phyloP scores from a whole-genome alignment of 768 basidiomycete species.

The Cyathus striatus region DNA sequence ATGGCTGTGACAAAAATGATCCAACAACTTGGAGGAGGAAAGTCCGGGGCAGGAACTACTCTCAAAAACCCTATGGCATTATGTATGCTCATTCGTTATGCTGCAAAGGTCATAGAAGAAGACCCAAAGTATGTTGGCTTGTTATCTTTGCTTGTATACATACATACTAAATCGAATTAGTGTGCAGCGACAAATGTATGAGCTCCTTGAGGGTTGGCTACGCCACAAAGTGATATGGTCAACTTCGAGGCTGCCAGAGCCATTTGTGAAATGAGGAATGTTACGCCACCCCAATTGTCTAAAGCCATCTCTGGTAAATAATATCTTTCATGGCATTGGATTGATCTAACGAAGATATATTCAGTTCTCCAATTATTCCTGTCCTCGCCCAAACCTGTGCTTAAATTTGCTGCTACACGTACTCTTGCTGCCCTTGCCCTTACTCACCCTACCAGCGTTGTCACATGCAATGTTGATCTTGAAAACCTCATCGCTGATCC shows the following conservation, averaged over 20 bases:
- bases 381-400: conserved; percentile 88
- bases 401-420: conserved; percentile 97
- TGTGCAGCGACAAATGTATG: conserved; percentile 87
- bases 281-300: conserved; percentile 69
- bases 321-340: background rate
- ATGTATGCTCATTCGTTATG: conserved; percentile 97
- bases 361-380: conserved; percentile 93
- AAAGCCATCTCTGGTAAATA: conserved; percentile 83
- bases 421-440: conserved; percentile 88
- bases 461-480: conserved; percentile 91
- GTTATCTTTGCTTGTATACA: conserved; percentile 1
- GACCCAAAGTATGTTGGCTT: conserved; percentile 86
- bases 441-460: conserved; percentile 80
- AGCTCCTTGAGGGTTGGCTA: conserved; percentile 90
- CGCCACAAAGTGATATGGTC: conserved; percentile 99
- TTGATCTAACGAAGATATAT: conserved; percentile 4
- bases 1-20: conserved; percentile 99
- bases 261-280: conserved; percentile 93
- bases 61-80: conserved; percentile 96
- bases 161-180: conserved; percentile 34
- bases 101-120: conserved; percentile 98
- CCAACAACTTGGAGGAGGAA: conserved; percentile 90
- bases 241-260: conserved; percentile 97
- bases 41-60: conserved; percentile 76
- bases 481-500: conserved; percentile 94